Base-by-base conservation (phyloP, 768 basidiomycete species). In the Boletus subcaerulescens region DNA sequence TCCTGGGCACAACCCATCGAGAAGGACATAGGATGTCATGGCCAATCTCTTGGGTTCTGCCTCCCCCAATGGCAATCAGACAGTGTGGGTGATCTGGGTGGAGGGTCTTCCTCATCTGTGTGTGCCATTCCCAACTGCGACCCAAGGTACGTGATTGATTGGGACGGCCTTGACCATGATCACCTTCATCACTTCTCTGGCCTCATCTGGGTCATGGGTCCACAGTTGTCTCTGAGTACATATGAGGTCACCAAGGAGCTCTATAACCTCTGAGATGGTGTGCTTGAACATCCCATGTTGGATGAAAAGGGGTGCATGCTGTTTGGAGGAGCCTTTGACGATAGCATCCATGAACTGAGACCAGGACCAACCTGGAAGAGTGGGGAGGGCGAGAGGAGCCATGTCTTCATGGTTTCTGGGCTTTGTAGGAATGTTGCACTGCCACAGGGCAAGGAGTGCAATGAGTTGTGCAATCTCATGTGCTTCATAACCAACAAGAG, bases 1-100 rank as follows among this genome's bases (percentile, higher is more conserved):
- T 42, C 41, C 5, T 22, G 3, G 12, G 11, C 10, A 11, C 10
- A 5, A 4, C 20, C 18, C 3, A 10, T 20, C 11, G 2, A 20
- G 10, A 4, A 18, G 3, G 18, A 20, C 11, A 0, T 3, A 11
- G 0, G 18, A 18, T 1, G 3, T 20, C 3, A 5, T 3, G 4
- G 10, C 4, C 2, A 41, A 3, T 2, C 5, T 18, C 18, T 5
- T 41, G 1, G 20, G 11, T 22, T 22, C 41, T 1, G 12, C 22
- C 12, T 15, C 41, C 10, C 22, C 12, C 12, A 42, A 24, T 4
- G 41, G 41, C 22, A 42, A 5, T 12, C 41, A 42, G 13, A 42
- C 22, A 1, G 11, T 4, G 11, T 42, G 41, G 12, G 22, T 11
- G 3, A 42, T 24, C 2, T 9, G 32, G 3, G 8, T 32, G 32